Evolutionary conservation across 140 eudicot genomes (phyloP).

Genomic region (Ambrosia hybrid): DNA sequence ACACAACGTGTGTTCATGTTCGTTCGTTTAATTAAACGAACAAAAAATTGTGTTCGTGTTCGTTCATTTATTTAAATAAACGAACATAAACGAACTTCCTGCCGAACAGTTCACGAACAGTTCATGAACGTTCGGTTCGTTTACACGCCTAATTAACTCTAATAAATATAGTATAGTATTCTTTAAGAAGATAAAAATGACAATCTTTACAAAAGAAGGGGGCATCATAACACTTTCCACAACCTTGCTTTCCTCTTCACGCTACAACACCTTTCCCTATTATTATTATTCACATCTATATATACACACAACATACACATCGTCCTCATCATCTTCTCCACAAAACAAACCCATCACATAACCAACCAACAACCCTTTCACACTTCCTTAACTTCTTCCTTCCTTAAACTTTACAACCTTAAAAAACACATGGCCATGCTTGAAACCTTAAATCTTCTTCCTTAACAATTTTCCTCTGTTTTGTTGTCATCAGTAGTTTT

Average conservation of each 20-base stretch:
- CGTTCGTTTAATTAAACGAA: too few relatives aligned
- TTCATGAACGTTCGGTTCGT: too few relatives aligned
- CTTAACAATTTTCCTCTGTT: constrained; percentile 5
- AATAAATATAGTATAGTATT: too few relatives aligned
- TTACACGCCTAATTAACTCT: too few relatives aligned
- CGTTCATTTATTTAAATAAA: too few relatives aligned
- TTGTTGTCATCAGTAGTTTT: background rate
- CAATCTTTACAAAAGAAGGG: background rate
- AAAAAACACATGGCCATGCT: constrained; percentile 30
- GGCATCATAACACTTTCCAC: constrained; percentile 24
- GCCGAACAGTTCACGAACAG: too few relatives aligned
- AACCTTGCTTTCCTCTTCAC: constrained; percentile 29
- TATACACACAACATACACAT: background rate
- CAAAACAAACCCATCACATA: constrained; percentile 18
- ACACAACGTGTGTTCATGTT: too few relatives aligned
- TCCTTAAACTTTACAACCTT: background rate
- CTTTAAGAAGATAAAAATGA: background rate
- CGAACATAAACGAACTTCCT: too few relatives aligned
- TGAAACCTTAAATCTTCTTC: constrained; percentile 13
- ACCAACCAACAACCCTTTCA: background rate
- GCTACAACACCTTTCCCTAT: constrained; percentile 21
- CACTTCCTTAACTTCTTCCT: constrained; percentile 1
- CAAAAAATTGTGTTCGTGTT: too few relatives aligned
- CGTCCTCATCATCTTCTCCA: background rate
- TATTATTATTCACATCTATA: background rate